These are phyloP conservation scores for Grigorovia transvaalensis DNA, from an alignment of 805 yeast species.

Conservation along the genomic window DNA sequence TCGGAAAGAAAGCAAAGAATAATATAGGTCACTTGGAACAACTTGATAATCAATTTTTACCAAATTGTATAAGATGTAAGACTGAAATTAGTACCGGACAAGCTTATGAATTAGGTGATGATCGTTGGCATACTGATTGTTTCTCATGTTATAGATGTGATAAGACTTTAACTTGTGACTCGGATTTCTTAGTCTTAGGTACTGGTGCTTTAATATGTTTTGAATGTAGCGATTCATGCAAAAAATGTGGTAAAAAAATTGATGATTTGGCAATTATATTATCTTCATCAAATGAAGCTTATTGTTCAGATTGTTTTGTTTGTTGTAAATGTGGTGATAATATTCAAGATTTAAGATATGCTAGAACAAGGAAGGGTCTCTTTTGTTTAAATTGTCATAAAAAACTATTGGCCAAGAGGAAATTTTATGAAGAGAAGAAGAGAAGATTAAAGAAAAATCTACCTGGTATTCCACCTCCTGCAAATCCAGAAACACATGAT, in stretches of 20 bases:
- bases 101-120: constrained; percentile 89
- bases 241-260: constrained; percentile 76
- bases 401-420: constrained; percentile 66
- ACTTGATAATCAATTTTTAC: constrained; percentile 6
- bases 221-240: constrained; percentile 87
- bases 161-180: constrained; percentile 68
- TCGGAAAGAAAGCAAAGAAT: neutral
- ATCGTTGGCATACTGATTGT: constrained; percentile 93
- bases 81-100: constrained; percentile 73
- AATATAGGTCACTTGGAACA: neutral
- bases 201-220: constrained; percentile 87
- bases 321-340: constrained; percentile 83
- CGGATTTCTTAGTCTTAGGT: constrained; percentile 84
- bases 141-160: constrained; percentile 83
- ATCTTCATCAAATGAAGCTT: constrained; percentile 93
- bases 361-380: constrained; percentile 85
- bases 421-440: constrained; percentile 32
- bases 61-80: constrained; percentile 35
- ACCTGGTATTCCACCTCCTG: constrained; percentile 9
- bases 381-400: constrained; percentile 93
- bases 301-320: constrained; percentile 81
- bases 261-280: constrained; percentile 77
- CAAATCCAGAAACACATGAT: neutral
- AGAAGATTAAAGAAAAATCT: constrained; percentile 20
- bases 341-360: constrained; percentile 84